Evolutionary conservation across 192 early-diverging fungal species (phyloP), one percentile per base, ranked within the genome.

Genomic region (Mortierella hygrophila): DNA sequence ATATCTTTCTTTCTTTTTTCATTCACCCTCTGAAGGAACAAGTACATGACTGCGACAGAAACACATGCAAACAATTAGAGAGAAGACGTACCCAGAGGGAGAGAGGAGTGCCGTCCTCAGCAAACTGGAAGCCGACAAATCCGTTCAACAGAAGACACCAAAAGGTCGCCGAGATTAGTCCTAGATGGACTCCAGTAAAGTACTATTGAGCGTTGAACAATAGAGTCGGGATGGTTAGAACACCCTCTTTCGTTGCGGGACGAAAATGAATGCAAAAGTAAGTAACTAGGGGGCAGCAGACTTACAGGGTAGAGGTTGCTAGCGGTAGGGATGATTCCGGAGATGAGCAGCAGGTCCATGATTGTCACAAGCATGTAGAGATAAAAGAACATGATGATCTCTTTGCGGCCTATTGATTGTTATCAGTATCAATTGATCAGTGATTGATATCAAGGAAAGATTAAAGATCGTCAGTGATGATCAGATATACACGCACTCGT

Each of bases 311-410:
- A 95, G n/a, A 90, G 89, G 20, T 75, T 68, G 40, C 89, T 91
- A 40, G 94, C 88, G 7, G 93, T 92, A 49, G 95, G 95, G 72
- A 97, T 93, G 80, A 97, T 95, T 52, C 95, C 95, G 37, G 94
- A 93, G 21, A 96, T 89, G 46, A 95, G 89, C 44, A 97, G 72
- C 82, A 97, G 90, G 80, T 97, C 96, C 55, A 96, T 80, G 75
- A 96, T 76, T n/a, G 91, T 92, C 57, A 93, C 93, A 15, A 92
- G 80, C 86, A 94, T 94, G 88, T 97, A 97, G 72, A 94, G 82
- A 88, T 97, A 97, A 82, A 96, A 97, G 90, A 97, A 96, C 93
- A 97, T 94, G 68, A 97, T 93, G 80, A 97, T 96, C 89, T 97
- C 96, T 88, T 96, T 96, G 23, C 96, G 95, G 52, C 95, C 95